Base-by-base conservation (phyloP, 1,284 basidiomycete genomes). In the Abortiporus biennis region DNA sequence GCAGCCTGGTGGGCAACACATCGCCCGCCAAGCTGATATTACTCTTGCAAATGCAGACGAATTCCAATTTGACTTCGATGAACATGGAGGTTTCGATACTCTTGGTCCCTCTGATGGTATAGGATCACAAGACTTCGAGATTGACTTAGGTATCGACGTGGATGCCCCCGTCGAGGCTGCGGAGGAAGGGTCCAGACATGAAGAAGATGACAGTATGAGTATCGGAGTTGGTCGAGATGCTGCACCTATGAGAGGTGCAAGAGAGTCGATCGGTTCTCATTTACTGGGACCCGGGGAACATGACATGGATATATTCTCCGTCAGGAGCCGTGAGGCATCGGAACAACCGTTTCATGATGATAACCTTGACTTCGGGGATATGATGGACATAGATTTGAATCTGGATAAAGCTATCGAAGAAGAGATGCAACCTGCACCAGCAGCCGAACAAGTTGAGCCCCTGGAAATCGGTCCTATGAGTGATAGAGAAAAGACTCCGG, bases 21-120 rank as follows among this genome's bases (percentile, higher is more conserved):
- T 89, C 47, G 91, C 90, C 4, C 78, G 85, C 39, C 71, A 80
- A 37, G 84, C 86, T 11, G 91, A 93, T 50, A 92, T 93, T 54
- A 91, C 87, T 0, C 80, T 91, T 22, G 75, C 81, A 33, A 78
- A 74, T 27, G 75, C 76, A 0, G 77, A 84, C 45, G 81, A 87
- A 53, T 76, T 85, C 45, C 56, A 64, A 23, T 63, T 66, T 36
- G 80, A 82, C 55, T 58, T 79, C 24, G 74, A 78, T 43, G 82
- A 85, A 47, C 64, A 72, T 4, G 68, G 62, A 19, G 74, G 69
- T 45, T 72, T 68, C 3, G 85, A 86, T 46, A 83, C 84, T 54
- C 71, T 89, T 24, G 86, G 83, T 3, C 82, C 82, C 5, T 74
- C 76, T 0, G 85, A 86, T 49, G 88, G 88, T 33, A 87, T 93